Evolutionary conservation across 176 grass and related monocot species (phyloP).

Genomic region (Areca catechu): DNA sequence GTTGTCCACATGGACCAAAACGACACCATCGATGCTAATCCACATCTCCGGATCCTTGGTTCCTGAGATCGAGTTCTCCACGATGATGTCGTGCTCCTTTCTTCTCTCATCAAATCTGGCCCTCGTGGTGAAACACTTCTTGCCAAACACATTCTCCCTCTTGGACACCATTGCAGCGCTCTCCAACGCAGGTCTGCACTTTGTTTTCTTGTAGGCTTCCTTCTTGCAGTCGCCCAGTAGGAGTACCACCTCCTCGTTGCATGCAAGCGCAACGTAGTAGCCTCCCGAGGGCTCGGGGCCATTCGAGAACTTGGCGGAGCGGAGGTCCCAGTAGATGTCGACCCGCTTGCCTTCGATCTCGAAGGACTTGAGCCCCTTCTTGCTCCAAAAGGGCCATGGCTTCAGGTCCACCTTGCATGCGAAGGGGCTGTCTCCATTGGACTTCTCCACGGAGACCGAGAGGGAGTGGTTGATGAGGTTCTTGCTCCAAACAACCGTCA

Average conservation of each 20-base stretch:
- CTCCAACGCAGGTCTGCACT: constrained; percentile 61
- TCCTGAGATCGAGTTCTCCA: constrained; percentile 51
- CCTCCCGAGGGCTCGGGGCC: constrained; percentile 53
- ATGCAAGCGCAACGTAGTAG: constrained; percentile 58
- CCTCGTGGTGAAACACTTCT: constrained; percentile 42
- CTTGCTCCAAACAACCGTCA: constrained; percentile 70
- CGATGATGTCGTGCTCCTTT: constrained; percentile 59
- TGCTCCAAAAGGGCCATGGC: constrained; percentile 95
- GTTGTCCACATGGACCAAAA: constrained; percentile 57
- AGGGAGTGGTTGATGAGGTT: constrained; percentile 91
- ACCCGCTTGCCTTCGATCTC: constrained; percentile 48
- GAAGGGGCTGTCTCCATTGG: constrained; percentile 13
- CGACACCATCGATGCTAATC: constrained; percentile 56
- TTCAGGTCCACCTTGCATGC: constrained; percentile 87
- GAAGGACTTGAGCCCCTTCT: constrained; percentile 62
- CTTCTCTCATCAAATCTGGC: constrained; percentile 32
- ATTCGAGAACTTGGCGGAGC: constrained; percentile 61
- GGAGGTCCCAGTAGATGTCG: constrained; percentile 82
- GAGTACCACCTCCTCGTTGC: constrained; percentile 58
- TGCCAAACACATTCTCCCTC: constrained; percentile 54
- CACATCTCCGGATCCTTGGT: constrained; percentile 63
- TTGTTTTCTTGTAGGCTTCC: constrained; percentile 78
- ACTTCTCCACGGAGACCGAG: constrained; percentile 53
- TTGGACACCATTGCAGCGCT: constrained; percentile 50
- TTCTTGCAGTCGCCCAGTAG: constrained; percentile 73